phyloP scores from a whole-genome alignment of 129 eudicot species.

The Ambrosia trifida region DNA sequence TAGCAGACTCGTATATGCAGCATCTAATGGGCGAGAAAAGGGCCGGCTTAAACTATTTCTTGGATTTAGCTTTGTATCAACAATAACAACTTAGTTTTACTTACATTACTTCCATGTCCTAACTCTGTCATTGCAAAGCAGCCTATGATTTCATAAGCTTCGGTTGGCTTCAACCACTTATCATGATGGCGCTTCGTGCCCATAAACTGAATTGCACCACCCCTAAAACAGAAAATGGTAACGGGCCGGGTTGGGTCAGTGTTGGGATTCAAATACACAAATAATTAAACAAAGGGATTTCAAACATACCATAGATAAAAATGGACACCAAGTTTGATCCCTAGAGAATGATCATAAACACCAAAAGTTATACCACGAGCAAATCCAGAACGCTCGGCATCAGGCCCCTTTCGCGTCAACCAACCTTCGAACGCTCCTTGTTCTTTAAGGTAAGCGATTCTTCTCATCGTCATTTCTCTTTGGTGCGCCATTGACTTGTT shows the following conservation, averaged over 20 bases:
- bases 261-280: background rate
- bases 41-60: background rate
- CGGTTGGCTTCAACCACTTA: constrained; percentile 80
- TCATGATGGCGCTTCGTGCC: constrained; percentile 95
- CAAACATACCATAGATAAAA: constrained; percentile 65
- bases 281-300: background rate
- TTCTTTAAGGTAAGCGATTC: constrained; percentile 48
- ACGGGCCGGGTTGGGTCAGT: background rate
- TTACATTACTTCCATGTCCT: constrained; percentile 98
- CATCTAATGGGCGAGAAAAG: background rate
- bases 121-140: constrained; percentile 99
- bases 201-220: constrained; percentile 90
- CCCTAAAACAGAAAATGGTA: constrained; percentile 49
- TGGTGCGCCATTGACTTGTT: constrained; percentile 87
- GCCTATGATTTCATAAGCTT: constrained; percentile 62
- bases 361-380: constrained; percentile 45
- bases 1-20: background rate
- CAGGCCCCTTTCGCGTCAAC: constrained; percentile 47
- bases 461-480: constrained; percentile 72
- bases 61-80: background rate
- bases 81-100: constrained; percentile 14
- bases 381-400: constrained; percentile 52
- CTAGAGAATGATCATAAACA: constrained; percentile 78
- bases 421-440: constrained; percentile 63
- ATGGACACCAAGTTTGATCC: constrained; percentile 70